Conservation (phyloP, 805 yeast species). For the Priceomyces melissophilus region DNA sequence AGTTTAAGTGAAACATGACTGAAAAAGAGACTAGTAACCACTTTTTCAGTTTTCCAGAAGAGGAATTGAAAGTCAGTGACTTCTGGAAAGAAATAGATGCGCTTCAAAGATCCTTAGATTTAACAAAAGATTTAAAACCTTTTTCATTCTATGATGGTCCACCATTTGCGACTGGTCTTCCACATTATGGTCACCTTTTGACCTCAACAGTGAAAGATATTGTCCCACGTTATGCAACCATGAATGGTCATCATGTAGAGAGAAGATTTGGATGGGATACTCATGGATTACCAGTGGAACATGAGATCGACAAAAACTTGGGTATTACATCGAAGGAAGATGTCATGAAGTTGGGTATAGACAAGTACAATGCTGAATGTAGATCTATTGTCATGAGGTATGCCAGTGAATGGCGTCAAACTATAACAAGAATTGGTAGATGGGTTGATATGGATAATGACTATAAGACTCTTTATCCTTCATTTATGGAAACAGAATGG, state of each 20-base stretch:
- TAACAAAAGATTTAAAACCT: conserved; percentile 80
- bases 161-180: conserved; percentile 99
- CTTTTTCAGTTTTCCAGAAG: conserved; percentile 74
- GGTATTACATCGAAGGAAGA: conserved; percentile 92
- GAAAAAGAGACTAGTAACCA: conserved; percentile 7
- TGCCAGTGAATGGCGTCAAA: conserved; percentile 90
- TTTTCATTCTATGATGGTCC: conserved; percentile 98
- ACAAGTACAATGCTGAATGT: conserved; percentile 90
- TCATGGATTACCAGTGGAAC: conserved; percentile 98
- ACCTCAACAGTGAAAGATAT: conserved; percentile 97
- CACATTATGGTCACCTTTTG: conserved; percentile 96
- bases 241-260: conserved; percentile 95
- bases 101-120: conserved; percentile 80
- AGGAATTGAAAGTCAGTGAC: conserved; percentile 77
- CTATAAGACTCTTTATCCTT: conserved; percentile 92
- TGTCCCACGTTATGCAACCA: conserved; percentile 95
- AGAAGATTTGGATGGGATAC: conserved; percentile 99
- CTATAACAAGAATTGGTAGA: conserved; percentile 93
- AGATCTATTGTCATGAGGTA: conserved; percentile 96
- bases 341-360: conserved; percentile 91
- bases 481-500: conserved; percentile 98
- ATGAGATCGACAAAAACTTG: conserved; percentile 95
- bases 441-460: conserved; percentile 99
- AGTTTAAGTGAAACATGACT: conserved; percentile 1
- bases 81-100: conserved; percentile 92